Evolutionary conservation across 805 yeast species (phyloP).

Genomic region (Yarrowia porcina): DNA sequence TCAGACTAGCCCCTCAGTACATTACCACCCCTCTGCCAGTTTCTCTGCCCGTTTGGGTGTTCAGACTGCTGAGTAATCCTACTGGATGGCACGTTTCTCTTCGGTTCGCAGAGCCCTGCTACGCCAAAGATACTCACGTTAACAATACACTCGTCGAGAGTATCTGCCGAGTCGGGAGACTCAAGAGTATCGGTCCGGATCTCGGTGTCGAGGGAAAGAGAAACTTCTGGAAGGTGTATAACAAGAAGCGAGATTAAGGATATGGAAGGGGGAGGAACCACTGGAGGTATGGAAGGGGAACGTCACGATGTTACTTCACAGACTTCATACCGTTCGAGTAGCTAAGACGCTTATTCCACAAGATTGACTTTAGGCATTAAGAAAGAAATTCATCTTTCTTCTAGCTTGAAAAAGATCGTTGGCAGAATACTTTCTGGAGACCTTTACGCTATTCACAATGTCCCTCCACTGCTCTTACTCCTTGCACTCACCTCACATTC

Average conservation of each 20-base stretch:
- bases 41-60: conserved; percentile 34
- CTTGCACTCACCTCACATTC: too few relatives aligned
- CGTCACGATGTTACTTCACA: too few relatives aligned
- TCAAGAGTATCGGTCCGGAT: conserved; percentile 48
- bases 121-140: conserved; percentile 27
- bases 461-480: too few relatives aligned
- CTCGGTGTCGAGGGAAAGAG: conserved; percentile 46
- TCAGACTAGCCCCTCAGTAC: conserved; percentile 37
- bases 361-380: too few relatives aligned
- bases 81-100: conserved; percentile 35
- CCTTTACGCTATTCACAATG: too few relatives aligned
- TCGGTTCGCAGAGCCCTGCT: conserved; percentile 35
- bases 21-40: conserved; percentile 40
- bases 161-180: conserved; percentile 44
- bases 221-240: conserved; percentile 39
- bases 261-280: background rate
- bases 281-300: too few relatives aligned
- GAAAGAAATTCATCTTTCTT: too few relatives aligned
- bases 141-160: conserved; percentile 31
- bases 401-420: too few relatives aligned
- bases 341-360: too few relatives aligned
- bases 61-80: conserved; percentile 28
- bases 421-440: too few relatives aligned
- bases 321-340: too few relatives aligned
- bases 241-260: background rate